These are phyloP conservation scores for Phytophthora nicotianae DNA, from an alignment of 352 stramenopile genomes.

Conservation along the genomic window DNA sequence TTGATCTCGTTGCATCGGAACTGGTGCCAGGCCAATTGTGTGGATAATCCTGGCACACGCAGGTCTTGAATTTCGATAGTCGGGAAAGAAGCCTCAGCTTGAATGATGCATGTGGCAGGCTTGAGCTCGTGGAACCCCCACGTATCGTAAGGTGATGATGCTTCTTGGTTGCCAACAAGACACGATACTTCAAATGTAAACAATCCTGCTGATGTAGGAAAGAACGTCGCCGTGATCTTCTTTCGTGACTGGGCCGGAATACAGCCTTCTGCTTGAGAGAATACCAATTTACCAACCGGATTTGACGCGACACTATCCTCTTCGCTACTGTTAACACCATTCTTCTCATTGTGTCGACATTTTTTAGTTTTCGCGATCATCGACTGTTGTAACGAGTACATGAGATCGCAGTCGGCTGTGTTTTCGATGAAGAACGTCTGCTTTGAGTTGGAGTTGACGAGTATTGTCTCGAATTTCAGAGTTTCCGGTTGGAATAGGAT, in stretches of 20 bases:
- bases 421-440: slow-evolving; percentile 77
- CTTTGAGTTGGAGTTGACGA: slow-evolving; percentile 84
- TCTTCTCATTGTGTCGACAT: slow-evolving; percentile 5
- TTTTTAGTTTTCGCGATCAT: slow-evolving; percentile 32
- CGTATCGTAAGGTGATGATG: slow-evolving; percentile 28
- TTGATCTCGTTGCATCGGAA: slow-evolving; percentile 82
- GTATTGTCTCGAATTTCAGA: slow-evolving; percentile 80
- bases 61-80: slow-evolving; percentile 88
- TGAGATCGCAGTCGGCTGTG: slow-evolving; percentile 76
- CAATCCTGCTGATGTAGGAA: slow-evolving; percentile 56
- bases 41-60: slow-evolving; percentile 58
- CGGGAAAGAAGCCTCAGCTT: slow-evolving; percentile 85
- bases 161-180: slow-evolving; percentile 33
- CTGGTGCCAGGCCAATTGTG: slow-evolving; percentile 66
- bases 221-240: slow-evolving; percentile 81
- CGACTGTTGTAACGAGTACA: slow-evolving; percentile 54
- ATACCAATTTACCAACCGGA: slow-evolving; percentile 40
- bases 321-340: slow-evolving; percentile 6
- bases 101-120: slow-evolving; percentile 52
- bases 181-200: slow-evolving; percentile 83
- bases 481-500: slow-evolving; percentile 78
- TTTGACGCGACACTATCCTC: slow-evolving; percentile 1
- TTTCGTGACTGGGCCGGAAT: slow-evolving; percentile 82
- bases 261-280: slow-evolving; percentile 63
- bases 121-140: slow-evolving; percentile 31